Percentiles rank a stretch among this genome's conserved stretches.
These are phyloP conservation scores for Lycium ferocissimum DNA, from an alignment of 257 asterid species.

Conservation along the genomic window DNA sequence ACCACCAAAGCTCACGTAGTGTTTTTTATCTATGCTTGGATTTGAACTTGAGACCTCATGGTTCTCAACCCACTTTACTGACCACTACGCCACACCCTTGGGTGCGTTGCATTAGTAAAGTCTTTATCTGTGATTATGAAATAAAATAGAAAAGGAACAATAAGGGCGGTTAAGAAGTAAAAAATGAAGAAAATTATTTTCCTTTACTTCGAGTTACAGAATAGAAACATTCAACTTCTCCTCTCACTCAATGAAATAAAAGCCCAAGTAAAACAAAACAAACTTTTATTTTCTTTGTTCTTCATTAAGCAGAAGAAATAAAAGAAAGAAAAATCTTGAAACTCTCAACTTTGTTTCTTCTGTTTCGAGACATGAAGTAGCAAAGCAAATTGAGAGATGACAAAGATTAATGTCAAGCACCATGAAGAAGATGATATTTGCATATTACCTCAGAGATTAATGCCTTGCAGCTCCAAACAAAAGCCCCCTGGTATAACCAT, in stretches of 20 bases:
- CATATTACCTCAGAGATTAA: conserved; percentile 87
- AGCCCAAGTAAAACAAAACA: neutral
- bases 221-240: neutral
- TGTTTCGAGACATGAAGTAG: conserved; percentile 14
- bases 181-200: neutral
- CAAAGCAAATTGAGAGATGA: conserved; percentile 22
- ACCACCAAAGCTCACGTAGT: too few relatives aligned
- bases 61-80: too few relatives aligned
- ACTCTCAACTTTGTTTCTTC: conserved; percentile 10
- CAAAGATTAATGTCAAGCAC: conserved; percentile 12
- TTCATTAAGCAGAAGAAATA: neutral
- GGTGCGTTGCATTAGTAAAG: too few relatives aligned
- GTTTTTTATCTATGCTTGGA: too few relatives aligned
- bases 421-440: neutral
- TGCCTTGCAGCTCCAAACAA: conserved; percentile 94
- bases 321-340: neutral
- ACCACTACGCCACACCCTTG: too few relatives aligned
- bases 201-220: neutral
- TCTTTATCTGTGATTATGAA: neutral
- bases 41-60: too few relatives aligned
- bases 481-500: conserved; percentile 74
- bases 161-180: neutral
- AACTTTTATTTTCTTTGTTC: neutral
- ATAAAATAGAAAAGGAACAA: neutral
- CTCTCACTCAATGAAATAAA: neutral